Conservation (phyloP, 1,284 basidiomycete species). For the Cryptococcus sp. region DNA sequence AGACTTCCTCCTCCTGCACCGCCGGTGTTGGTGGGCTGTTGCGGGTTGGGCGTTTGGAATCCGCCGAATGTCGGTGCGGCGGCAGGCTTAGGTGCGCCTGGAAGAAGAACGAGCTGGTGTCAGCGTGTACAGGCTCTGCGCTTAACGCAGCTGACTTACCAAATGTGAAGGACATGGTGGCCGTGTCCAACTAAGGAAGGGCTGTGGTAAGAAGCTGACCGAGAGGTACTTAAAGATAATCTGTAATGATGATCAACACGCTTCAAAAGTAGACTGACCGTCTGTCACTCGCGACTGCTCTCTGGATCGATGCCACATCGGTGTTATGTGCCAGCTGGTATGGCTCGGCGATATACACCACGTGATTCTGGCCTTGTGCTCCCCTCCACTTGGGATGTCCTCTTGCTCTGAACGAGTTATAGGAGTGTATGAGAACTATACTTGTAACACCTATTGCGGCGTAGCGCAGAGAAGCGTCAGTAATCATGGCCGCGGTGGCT, state of each 20-base stretch:
- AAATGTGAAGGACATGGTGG: neutral
- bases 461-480: neutral
- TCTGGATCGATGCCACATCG: neutral
- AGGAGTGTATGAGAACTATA: neutral
- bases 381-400: constrained; percentile 11
- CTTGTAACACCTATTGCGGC: neutral
- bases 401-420: neutral
- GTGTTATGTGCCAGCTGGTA: neutral
- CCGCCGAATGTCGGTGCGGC: constrained; percentile 23
- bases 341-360: neutral
- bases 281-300: constrained; percentile 2
- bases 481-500: no score
- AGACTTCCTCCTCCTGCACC: constrained; percentile 3
- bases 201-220: no score
- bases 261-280: neutral
- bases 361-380: neutral
- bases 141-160: neutral
- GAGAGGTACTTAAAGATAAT: no score
- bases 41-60: constrained; percentile 20
- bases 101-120: neutral
- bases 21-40: constrained; percentile 2
- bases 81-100: constrained; percentile 11
- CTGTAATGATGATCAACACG: no score
- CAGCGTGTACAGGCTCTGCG: neutral
- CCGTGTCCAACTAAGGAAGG: no score